Evolutionary conservation across 2,329 filamentous ascomycete genomes (phyloP).

Genomic region (Aschersonia sp.): DNA sequence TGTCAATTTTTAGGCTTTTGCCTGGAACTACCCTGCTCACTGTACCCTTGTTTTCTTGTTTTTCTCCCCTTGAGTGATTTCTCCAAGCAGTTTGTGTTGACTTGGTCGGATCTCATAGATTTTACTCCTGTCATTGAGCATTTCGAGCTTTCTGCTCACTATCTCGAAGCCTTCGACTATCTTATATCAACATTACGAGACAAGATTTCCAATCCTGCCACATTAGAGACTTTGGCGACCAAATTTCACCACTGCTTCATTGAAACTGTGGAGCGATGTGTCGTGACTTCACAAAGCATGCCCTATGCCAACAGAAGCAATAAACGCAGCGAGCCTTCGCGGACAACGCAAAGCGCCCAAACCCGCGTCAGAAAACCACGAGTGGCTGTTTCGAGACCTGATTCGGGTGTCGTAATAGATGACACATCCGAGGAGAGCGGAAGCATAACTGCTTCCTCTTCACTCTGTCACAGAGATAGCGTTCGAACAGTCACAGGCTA

Average conservation of each 20-base stretch:
- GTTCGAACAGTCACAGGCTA: conserved; percentile 13
- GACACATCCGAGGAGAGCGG: conserved; percentile 24
- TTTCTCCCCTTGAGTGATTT: too few species aligned
- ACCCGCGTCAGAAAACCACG: conserved; percentile 9
- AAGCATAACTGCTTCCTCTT: conserved; percentile 10
- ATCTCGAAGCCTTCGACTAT: conserved; percentile 17
- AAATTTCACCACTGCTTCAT: conserved; percentile 26
- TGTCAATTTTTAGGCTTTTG: not conserved
- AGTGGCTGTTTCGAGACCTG: conserved; percentile 15
- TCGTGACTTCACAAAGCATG: conserved; percentile 18
- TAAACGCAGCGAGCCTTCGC: conserved; percentile 18
- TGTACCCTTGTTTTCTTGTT: too few species aligned
- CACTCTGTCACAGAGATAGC: conserved; percentile 15
- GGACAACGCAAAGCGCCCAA: conserved; percentile 7
- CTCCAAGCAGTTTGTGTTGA: not conserved
- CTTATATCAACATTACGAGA: conserved; percentile 19
- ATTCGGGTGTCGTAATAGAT: conserved; percentile 24
- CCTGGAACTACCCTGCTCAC: too few species aligned
- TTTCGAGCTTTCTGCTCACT: conserved; percentile 21
- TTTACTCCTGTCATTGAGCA: conserved; percentile 26
- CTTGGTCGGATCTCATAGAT: conserved; percentile 10
- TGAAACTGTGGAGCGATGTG: conserved; percentile 22
- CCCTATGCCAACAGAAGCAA: conserved; percentile 26
- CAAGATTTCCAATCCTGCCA: conserved; percentile 21
- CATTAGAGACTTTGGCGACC: conserved; percentile 21